Base-by-base conservation (phyloP, 176 grass and related monocot genomes). In the Oryza rufipogon region DNA sequence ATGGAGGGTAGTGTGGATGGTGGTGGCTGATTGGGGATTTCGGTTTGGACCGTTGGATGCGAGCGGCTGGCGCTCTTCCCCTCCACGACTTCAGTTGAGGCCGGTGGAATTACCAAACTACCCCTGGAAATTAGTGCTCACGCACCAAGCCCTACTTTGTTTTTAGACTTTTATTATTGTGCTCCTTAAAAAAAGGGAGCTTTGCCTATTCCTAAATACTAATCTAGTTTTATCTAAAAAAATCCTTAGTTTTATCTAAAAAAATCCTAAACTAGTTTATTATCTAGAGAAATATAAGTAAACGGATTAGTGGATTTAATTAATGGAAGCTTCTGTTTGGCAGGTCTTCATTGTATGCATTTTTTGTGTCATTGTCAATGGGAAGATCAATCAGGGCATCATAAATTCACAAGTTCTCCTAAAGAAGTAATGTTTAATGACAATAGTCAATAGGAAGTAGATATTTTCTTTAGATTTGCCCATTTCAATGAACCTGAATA, bases 11-110 rank as follows among this genome's bases (percentile, higher is more conserved):
- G 11, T 73, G 20, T 51, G 41, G 15, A 36, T 0, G 64, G 8
- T 16, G 4, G 28, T 25, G n/a, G 68, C 11, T 38, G 77, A 72
- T 49, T 64, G 15, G 69, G 23, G 36, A 9, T 17, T 64, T 73
- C 79, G 28, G 84, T 80, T 79, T 66, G 51, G 74, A 83, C 89
- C 86, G 91, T 91, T 90, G 84, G 94, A 89, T 88, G 82, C 58
- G 51, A 89, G 84, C 84, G 80, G 88, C 84, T 79, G 86, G 86
- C 19, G 20, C 64, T 45, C 30, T 54, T 70, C 83, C 61, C 82
- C 77, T 48, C 71, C 69, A 60, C 77, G 47, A 54, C 74, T 77
- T 70, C 51, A 49, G 73, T 80, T 69, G 25, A 15, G 65, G 2
- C 11, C 0, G 0, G 1, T 4, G 34, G 77, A 76, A 66, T 85